Evolutionary conservation across 495 filamentous ascomycete genomes (phyloP).

Genomic region (Achaetomiella virescens): DNA sequence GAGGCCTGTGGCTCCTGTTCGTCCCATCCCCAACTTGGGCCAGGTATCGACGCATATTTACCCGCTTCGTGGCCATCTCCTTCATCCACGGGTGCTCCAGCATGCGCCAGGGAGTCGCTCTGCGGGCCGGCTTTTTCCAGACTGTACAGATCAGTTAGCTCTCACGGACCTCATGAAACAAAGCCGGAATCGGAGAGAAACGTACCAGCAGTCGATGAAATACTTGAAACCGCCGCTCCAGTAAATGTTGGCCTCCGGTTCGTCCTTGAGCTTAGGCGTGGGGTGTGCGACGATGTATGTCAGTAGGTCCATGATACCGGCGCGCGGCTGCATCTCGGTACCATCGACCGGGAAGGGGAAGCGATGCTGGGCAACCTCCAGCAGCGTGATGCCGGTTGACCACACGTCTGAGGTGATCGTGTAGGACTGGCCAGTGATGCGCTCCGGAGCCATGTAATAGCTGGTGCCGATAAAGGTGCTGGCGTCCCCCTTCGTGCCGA

Average conservation of each 20-base stretch:
- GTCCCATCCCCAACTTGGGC: constrained; percentile 95
- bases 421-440: constrained; percentile 94
- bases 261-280: constrained; percentile 93
- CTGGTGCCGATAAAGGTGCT: constrained; percentile 99
- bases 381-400: constrained; percentile 90
- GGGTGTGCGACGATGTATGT: constrained; percentile 96
- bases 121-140: constrained; percentile 84
- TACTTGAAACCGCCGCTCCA: constrained; percentile 98
- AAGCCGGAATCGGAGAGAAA: constrained; percentile 23
- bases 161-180: not conserved
- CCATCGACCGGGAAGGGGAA: constrained; percentile 98
- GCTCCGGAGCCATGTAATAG: constrained; percentile 98
- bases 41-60: constrained; percentile 92
- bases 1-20: constrained; percentile 22
- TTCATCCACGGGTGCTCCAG: constrained; percentile 98
- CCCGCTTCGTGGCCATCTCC: constrained; percentile 90
- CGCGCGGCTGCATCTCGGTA: constrained; percentile 78
- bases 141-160: constrained; percentile 39
- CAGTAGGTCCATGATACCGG: constrained; percentile 86
- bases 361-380: constrained; percentile 95
- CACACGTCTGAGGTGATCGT: constrained; percentile 98
- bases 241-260: constrained; percentile 69
- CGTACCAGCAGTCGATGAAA: constrained; percentile 98
- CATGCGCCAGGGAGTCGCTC: constrained; percentile 96
- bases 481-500: constrained; percentile 95